Percentiles rank a stretch among this genome's conserved stretches.
These are phyloP conservation scores for Nakazawaea laoshanensis DNA, from an alignment of 805 yeast species.

Conservation along the genomic window DNA sequence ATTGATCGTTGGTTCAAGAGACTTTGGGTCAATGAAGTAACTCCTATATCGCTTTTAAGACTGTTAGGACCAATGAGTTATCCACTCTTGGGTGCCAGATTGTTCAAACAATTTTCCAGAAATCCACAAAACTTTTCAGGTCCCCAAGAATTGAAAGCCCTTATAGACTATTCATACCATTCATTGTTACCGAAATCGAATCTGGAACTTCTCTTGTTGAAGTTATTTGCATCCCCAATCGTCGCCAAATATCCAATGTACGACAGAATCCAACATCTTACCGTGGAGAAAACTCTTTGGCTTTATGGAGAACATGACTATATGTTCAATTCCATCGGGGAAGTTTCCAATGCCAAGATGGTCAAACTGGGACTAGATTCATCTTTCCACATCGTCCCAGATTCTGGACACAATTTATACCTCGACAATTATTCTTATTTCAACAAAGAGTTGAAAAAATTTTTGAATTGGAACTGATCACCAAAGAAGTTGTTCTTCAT, in stretches of 20 bases:
- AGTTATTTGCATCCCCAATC: conserved; percentile 46
- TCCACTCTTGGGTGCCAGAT: conserved; percentile 17
- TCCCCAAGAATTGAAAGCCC: conserved; percentile 19
- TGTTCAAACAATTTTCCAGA: conserved; percentile 20
- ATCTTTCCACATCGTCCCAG: conserved; percentile 30
- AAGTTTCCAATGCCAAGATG: conserved; percentile 25
- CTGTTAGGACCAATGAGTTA: conserved; percentile 30
- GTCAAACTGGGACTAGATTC: conserved; percentile 18
- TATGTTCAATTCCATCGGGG: conserved; percentile 62
- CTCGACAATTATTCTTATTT: conserved; percentile 55
- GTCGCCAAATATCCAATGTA: conserved; percentile 58
- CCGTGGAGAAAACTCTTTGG: conserved; percentile 31
- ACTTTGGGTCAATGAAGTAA: conserved; percentile 34
- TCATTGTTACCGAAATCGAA: conserved; percentile 21
- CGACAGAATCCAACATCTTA: conserved; percentile 39
- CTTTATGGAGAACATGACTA: conserved; percentile 68
- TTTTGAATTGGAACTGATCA: conserved; percentile 21
- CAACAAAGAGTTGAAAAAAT: conserved; percentile 33
- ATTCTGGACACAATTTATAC: conserved; percentile 72
- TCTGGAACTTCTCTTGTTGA: conserved; percentile 30
- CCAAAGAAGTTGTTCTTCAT: conserved; percentile 30
- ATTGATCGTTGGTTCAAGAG: conserved; percentile 23
- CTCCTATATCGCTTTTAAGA: conserved; percentile 40
- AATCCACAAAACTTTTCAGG: conserved; percentile 13
- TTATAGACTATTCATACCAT: conserved; percentile 24